These are phyloP conservation scores for Thalassia testudinum DNA, from an alignment of 116 monocot species.

Conservation along the genomic window DNA sequence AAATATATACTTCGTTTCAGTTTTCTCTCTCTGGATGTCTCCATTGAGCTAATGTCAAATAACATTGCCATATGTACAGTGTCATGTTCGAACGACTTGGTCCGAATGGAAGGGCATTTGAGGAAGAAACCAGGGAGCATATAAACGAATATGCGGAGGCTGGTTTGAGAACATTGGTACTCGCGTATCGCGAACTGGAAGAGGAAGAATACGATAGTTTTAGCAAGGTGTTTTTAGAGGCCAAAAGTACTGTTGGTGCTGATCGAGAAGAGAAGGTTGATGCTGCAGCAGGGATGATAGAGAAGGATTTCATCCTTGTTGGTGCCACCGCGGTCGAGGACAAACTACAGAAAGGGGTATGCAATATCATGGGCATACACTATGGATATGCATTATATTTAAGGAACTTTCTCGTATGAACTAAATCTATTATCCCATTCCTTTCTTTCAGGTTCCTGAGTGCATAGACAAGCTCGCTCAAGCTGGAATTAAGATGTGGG, in stretches of 20 bases:
- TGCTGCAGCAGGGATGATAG: constrained; percentile 51
- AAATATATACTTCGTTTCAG: no score
- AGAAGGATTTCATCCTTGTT: constrained; percentile 65
- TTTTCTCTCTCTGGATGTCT: no score
- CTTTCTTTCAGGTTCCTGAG: constrained; percentile 40
- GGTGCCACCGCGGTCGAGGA: constrained; percentile 90
- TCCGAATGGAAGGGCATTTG: constrained; percentile 35
- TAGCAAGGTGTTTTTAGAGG: constrained; percentile 34
- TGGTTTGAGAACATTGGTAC: constrained; percentile 74
- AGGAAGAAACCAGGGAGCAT: constrained; percentile 50
- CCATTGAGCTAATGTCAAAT: no score
- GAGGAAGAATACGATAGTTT: constrained; percentile 47
- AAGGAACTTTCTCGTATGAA: no score
- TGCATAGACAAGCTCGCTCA: constrained; percentile 58
- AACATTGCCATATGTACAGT: constrained; percentile 28
- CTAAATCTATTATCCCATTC: no score
- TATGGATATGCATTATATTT: no score
- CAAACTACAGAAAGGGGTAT: no score
- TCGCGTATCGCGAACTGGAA: constrained; percentile 63
- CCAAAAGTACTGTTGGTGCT: constrained; percentile 65
- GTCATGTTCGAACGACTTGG: constrained; percentile 80
- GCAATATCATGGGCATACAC: neutral
- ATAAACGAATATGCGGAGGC: constrained; percentile 71
- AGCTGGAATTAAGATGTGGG: constrained; percentile 61
- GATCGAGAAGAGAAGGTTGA: constrained; percentile 72